A percentile compares a stretch with the other conserved stretches of the same genome.
These are phyloP conservation scores for Rhododendron vialii DNA, from an alignment of 148 eudicot species.

Conservation along the genomic window DNA sequence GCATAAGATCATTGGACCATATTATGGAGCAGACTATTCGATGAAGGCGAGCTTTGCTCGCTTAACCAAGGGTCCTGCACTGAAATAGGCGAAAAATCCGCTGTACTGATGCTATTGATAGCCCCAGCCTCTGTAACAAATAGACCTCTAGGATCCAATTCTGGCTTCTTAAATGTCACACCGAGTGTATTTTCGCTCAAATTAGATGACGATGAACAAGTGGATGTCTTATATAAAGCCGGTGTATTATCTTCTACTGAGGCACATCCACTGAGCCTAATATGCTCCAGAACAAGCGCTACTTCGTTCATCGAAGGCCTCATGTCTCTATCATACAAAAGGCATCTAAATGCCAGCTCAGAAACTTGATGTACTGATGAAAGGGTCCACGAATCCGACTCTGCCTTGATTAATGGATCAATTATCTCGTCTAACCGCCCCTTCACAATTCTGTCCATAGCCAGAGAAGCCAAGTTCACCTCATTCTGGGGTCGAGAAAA, in stretches of 20 bases:
- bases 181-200: slow-evolving; percentile 16
- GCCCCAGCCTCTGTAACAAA: neutral
- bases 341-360: slow-evolving; percentile 48
- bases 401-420: slow-evolving; percentile 40
- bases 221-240: slow-evolving; percentile 18
- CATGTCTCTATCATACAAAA: slow-evolving; percentile 42
- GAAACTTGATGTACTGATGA: slow-evolving; percentile 39
- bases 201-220: slow-evolving; percentile 18
- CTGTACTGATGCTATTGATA: neutral
- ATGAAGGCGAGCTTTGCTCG: slow-evolving; percentile 41
- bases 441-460: slow-evolving; percentile 37
- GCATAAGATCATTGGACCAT: neutral
- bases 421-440: slow-evolving; percentile 50
- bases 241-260: slow-evolving; percentile 10
- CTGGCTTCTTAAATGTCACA: neutral
- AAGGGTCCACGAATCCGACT: slow-evolving; percentile 27
- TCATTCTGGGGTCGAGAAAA: slow-evolving; percentile 46
- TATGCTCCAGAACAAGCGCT: slow-evolving; percentile 41
- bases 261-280: slow-evolving; percentile 25
- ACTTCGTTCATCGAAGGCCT: slow-evolving; percentile 59
- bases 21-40: slow-evolving; percentile 29
- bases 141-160: slow-evolving; percentile 1
- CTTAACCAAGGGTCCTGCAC: slow-evolving; percentile 29
- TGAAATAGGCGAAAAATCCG: slow-evolving; percentile 17
- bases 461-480: slow-evolving; percentile 57